Base-by-base conservation (phyloP, 2,329 filamentous ascomycete genomes). In the Ophioceras dolichostomum region DNA sequence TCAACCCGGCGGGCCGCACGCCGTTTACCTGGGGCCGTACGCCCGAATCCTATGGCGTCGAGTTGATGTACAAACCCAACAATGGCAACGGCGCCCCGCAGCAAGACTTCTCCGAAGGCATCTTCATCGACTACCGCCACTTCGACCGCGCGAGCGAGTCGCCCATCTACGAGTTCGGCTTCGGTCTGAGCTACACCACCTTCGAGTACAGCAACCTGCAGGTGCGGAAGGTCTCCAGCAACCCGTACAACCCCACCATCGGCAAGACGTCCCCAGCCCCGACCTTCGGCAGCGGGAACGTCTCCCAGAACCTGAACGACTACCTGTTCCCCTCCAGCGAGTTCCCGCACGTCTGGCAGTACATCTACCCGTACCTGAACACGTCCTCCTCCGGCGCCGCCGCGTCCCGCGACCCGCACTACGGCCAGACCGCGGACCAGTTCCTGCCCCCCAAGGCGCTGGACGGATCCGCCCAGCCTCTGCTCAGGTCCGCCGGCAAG, bases 151-250 rank as follows among this genome's bases (percentile, higher is more conserved):
- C 57, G n/a, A 60, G 73, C 46, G 68, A 73, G 38, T 72, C 73
- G 2, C 83, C 84, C 1, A 73, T 83, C 44, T 91, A 79, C 57
- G 83, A 88, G 51, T 93, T 91, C 47, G 85, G 85, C 7, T 83
- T 72, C 49, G 86, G 86, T 39, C 64, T 93, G 10, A 83, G 76
- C 4, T 93, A 91, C 67, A 86, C 83, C 1, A 84, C 70, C 3
- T 89, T 93, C 51, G 57, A 72, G 38, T 86, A 86, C 62, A 75
- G 79, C n/a, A 65, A 83, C 53, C 59, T 91, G 24, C 55, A 65
- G 21, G 60, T 86, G 24, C 48, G 62, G 45, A 69, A 70, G 47
- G 65, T 64, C 2, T 55, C 54, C 16, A 50, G 62, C 0, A 21
- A 12, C 13, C 21, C 26, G 12, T 84, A 83, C 61, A 49, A 47